A percentile compares a stretch with the other conserved stretches of the same genome.
Conservation (phyloP, 257 asterid species). For the Salvia splendens region DNA sequence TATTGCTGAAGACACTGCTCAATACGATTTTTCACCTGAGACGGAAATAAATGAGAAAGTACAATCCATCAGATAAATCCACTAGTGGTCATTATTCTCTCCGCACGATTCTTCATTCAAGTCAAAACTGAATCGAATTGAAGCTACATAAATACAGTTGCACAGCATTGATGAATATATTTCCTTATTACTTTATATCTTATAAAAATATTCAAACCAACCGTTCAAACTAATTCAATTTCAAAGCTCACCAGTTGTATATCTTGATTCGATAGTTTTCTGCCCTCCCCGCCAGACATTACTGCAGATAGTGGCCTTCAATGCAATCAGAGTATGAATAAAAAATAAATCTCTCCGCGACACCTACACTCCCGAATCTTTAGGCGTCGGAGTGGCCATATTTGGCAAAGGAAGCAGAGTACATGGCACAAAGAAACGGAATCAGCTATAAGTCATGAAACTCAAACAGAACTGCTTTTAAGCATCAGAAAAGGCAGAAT, state of each 20-base stretch:
- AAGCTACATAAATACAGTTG: constrained; percentile 1
- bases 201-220: background rate
- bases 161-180: too few species aligned
- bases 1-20: constrained; percentile 69
- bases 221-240: constrained; percentile 3
- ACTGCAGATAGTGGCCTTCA: constrained; percentile 26
- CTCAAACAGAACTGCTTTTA: constrained; percentile 3
- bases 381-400: constrained; percentile 10
- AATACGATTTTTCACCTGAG: constrained; percentile 76
- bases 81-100: background rate
- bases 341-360: background rate
- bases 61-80: constrained; percentile 13
- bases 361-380: constrained; percentile 25
- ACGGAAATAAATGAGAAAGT: constrained; percentile 25
- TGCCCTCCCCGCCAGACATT: constrained; percentile 61
- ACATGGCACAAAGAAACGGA: constrained; percentile 26
- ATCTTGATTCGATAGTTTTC: constrained; percentile 50
- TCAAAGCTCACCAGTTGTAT: constrained; percentile 54
- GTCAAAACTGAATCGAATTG: constrained; percentile 15
- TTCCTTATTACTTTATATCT: background rate
- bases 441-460: constrained; percentile 27
- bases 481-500: constrained; percentile 6
- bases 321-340: constrained; percentile 24
- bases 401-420: constrained; percentile 15
- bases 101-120: background rate